Conservation (phyloP, 805 yeast species). For the Candida nitratophila region DNA sequence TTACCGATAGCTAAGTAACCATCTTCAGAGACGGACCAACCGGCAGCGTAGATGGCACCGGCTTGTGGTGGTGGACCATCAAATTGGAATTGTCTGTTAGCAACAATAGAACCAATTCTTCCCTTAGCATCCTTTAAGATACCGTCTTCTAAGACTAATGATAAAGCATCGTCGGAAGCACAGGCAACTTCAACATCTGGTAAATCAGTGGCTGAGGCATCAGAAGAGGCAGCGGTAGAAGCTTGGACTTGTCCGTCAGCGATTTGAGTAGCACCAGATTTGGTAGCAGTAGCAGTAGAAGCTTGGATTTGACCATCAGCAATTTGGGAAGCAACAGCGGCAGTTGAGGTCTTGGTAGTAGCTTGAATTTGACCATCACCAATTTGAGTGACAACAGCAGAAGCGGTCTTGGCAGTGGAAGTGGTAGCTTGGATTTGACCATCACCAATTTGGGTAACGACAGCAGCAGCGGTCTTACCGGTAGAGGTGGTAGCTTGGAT, state of each 20-base stretch:
- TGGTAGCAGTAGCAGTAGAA: constrained; percentile 27
- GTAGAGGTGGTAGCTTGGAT: constrained; percentile 38
- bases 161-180: constrained; percentile 29
- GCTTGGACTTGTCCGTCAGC: constrained; percentile 17
- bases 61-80: constrained; percentile 64
- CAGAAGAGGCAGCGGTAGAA: constrained; percentile 12
- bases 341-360: constrained; percentile 28
- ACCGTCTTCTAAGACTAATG: constrained; percentile 35
- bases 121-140: constrained; percentile 38
- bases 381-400: constrained; percentile 33
- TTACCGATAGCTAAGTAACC: constrained; percentile 45
- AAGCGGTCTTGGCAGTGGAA: constrained; percentile 29
- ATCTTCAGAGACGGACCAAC: constrained; percentile 40
- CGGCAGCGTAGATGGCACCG: constrained; percentile 46
- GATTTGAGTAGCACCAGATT: constrained; percentile 19
- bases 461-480: constrained; percentile 22
- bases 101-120: constrained; percentile 53
- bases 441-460: constrained; percentile 29
- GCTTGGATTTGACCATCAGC: constrained; percentile 38
- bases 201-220: constrained; percentile 20
- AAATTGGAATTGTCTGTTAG: constrained; percentile 59
- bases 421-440: constrained; percentile 29
- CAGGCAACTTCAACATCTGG: constrained; percentile 25
- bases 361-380: constrained; percentile 27
- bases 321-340: constrained; percentile 35